Percentiles rank a stretch among this genome's conserved stretches.
These are phyloP conservation scores for Diaporthe longicolla DNA, from an alignment of 2,329 filamentous ascomycete genomes.

Conservation along the genomic window DNA sequence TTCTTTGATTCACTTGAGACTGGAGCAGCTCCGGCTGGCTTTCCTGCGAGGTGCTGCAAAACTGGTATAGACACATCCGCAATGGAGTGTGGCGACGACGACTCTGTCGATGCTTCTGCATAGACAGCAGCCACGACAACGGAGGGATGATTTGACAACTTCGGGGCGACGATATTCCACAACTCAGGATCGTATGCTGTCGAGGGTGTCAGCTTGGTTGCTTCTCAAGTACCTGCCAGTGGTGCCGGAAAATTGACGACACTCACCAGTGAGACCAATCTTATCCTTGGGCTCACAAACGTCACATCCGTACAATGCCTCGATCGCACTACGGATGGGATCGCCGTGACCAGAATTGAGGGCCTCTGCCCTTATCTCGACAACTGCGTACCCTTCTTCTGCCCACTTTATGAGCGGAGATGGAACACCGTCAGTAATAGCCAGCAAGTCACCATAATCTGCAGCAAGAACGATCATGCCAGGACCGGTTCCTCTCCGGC, in stretches of 20 bases:
- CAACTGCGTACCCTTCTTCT: slow-evolving; percentile 43
- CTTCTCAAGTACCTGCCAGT: background rate
- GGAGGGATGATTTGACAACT: slow-evolving; percentile 25
- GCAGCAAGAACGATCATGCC: slow-evolving; percentile 47
- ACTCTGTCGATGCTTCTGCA: slow-evolving; percentile 30
- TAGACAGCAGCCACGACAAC: slow-evolving; percentile 40
- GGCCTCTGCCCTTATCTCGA: slow-evolving; percentile 39
- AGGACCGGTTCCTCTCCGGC: slow-evolving; percentile 48
- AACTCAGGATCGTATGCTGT: slow-evolving; percentile 39
- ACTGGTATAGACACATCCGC: slow-evolving; percentile 36
- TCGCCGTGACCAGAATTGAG: slow-evolving; percentile 1
- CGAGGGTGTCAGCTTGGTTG: background rate
- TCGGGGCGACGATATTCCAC: slow-evolving; percentile 35
- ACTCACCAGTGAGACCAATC: slow-evolving; percentile 40
- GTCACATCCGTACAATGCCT: slow-evolving; percentile 32
- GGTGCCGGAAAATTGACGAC: background rate
- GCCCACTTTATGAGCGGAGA: slow-evolving; percentile 41
- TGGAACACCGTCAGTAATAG: slow-evolving; percentile 37
- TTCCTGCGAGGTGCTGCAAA: slow-evolving; percentile 40
- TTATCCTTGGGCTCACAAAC: slow-evolving; percentile 43
- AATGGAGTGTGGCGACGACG: background rate
- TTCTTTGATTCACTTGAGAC: background rate
- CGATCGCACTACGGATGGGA: slow-evolving; percentile 25
- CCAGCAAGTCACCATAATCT: slow-evolving; percentile 38
- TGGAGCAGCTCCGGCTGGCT: background rate